Base-by-base conservation (phyloP, 768 basidiomycete species). In the Leccinellum rugosiceps region DNA sequence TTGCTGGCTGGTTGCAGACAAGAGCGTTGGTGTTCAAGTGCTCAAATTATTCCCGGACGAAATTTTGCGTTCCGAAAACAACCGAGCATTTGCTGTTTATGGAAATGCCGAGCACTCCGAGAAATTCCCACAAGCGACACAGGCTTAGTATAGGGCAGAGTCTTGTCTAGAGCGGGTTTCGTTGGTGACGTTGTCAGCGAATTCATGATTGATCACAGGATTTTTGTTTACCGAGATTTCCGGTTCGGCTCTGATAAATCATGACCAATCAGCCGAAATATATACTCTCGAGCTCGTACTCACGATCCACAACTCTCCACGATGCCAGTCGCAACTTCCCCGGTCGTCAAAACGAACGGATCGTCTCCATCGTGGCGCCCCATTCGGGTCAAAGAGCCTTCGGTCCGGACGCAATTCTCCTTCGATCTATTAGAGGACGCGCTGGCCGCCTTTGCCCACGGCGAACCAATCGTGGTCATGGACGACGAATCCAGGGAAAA, bases 401-500 rank as follows among this genome's bases (percentile, higher is more conserved):
- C 66, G 0, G 31, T 25, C 3, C 72, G 79, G 17, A 59, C 69
- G 0, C 46, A 58, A 13, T 91, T 90, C 66, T 66, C 81, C 0
- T 95, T 98, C 64, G 94, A 98, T 66, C 57, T 83, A 0, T 83
- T 98, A 61, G 84, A 90, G 58, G 87, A 85, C 15, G 92, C 95
- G 0, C 72, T 98, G 26, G 80, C 72, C 6, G 89, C 90, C 3
- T 90, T 94, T 68, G 77, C 76, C 3, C 78, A 78, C 4, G 95
- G 95, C 2, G 92, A 96, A 68, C 94, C 98, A 62, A 79, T 99
- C 54, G 91, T 99, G 1, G 97, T 98, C 6, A 94, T 98, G 89
- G 97, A 99, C 71, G 96, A 98, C 73, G 92, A 97, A 74, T 79
- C 80, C 61, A 79, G 97, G 58, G 97, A 99, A 76, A 99, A 99